These are phyloP conservation scores for Combretum micranthum DNA, from an alignment of 345 rosid species.

Conservation along the genomic window DNA sequence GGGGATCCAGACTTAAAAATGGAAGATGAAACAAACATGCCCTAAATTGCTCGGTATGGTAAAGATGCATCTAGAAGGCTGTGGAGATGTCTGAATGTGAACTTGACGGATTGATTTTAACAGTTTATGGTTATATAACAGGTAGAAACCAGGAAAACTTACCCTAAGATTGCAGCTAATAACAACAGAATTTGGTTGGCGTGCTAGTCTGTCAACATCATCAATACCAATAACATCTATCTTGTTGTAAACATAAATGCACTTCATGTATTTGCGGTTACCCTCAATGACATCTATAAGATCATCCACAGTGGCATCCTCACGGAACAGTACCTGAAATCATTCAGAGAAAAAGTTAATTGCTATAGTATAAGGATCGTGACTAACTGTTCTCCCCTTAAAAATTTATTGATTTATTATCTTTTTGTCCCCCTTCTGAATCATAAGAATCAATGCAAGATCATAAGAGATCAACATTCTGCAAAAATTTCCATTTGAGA, in stretches of 20 bases:
- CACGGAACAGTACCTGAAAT: constrained; percentile 84
- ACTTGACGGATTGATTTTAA: background rate
- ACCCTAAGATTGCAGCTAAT: constrained; percentile 97
- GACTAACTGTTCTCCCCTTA: too few relatives aligned
- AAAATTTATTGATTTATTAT: too few relatives aligned
- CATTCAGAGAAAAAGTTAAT: background rate
- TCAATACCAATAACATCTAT: constrained; percentile 95
- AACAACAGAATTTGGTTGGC: constrained; percentile 87
- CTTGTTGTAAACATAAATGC: constrained; percentile 94
- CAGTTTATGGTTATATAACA: background rate
- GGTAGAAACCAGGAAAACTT: constrained; percentile 19
- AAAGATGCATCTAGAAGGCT: background rate
- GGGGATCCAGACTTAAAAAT: too few relatives aligned
- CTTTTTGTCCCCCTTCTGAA: too few relatives aligned
- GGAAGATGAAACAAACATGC: too few relatives aligned
- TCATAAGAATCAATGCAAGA: too few relatives aligned
- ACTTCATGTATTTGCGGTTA: constrained; percentile 92
- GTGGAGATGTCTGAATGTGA: background rate
- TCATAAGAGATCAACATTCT: too few relatives aligned
- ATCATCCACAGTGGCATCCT: constrained; percentile 99
- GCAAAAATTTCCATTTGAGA: too few relatives aligned
- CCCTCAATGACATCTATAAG: constrained; percentile 97
- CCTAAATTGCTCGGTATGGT: too few relatives aligned
- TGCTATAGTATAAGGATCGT: background rate
- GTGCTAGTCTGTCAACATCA: constrained; percentile 89